Base-by-base conservation (phyloP, 257 asterid genomes). In the Forsythia suspensa region DNA sequence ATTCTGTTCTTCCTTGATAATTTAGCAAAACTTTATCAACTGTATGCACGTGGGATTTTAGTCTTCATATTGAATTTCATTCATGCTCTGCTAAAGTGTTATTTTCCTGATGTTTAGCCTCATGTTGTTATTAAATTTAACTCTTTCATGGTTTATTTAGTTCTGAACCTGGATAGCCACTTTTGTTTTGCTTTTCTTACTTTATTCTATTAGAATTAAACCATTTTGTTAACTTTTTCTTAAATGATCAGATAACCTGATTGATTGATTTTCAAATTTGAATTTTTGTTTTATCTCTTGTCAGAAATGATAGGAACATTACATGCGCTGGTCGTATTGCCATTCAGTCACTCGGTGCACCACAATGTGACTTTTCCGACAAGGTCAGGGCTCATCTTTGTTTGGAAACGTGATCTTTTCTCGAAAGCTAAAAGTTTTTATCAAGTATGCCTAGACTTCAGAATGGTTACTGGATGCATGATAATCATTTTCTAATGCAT, bases 321-420 rank as follows among this genome's bases (percentile, higher is more conserved):
- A 76, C 80, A 48, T 85, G 91, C 75, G 82, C 86, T 7, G 91
- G 91, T 41, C 97, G 97, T 43, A 84, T 96, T 68, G 97, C 98
- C 78, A 86, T 96, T 82, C 97, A 92, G 83, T 96, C 98, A 40
- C 76, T 96, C 74, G 91, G 96, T 85, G 92, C 99, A 1, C 99
- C 98, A 20, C 96, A 92, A 43, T 92, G 99, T 71, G 95, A 92
- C 81, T 96, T 83, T 89, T 92, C 92, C 39, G 74, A 89, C 79
- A 86, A 84, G 89, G 99, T 94, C 72, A 77, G 83, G 77, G 8
- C 24, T 71, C 71, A 67, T 59, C 9, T 43, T 39, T 69, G 52
- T 70, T 70, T 43, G 13, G 20, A 52, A 48, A 43, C 18, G 43
- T 67, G 11, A 61, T 41, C 20, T 69, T 21, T 70, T 20, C 42